Evolutionary conservation across 257 asterid genomes (phyloP).

Genomic region (Knoxia roxburghii): DNA sequence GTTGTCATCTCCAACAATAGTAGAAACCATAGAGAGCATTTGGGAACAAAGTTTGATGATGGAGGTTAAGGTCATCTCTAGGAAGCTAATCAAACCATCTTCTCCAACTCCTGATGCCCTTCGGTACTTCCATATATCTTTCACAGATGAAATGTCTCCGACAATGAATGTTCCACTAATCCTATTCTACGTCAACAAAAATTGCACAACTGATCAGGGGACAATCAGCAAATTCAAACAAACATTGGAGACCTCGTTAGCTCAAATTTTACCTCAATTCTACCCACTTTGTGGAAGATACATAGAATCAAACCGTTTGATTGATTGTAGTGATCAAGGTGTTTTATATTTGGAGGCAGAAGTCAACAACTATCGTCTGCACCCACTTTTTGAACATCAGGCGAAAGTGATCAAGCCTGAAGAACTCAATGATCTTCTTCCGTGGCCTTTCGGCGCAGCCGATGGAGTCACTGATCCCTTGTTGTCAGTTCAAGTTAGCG

Average conservation of each 20-base stretch:
- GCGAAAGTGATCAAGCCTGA: background rate
- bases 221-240: no score
- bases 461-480: conserved; percentile 10
- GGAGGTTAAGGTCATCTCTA: no score
- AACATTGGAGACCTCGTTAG: background rate
- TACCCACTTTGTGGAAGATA: conserved; percentile 27
- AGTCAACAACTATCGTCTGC: background rate
- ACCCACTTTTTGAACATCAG: background rate
- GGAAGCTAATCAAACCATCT: no score
- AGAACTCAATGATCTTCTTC: conserved; percentile 18
- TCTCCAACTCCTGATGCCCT: no score
- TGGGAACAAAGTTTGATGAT: no score
- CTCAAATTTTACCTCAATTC: conserved; percentile 12
- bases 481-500: conserved; percentile 15
- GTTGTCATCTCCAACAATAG: no score
- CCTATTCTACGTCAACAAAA: no score
- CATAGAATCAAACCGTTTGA: background rate
- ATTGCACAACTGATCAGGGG: no score
- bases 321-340: conserved; percentile 22
- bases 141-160: no score
- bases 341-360: conserved; percentile 10
- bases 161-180: no score
- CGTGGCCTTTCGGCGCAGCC: background rate
- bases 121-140: no score
- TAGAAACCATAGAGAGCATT: no score